These are phyloP conservation scores for Pseudozyma pruni DNA, from an alignment of 1,284 basidiomycete genomes.

Conservation along the genomic window DNA sequence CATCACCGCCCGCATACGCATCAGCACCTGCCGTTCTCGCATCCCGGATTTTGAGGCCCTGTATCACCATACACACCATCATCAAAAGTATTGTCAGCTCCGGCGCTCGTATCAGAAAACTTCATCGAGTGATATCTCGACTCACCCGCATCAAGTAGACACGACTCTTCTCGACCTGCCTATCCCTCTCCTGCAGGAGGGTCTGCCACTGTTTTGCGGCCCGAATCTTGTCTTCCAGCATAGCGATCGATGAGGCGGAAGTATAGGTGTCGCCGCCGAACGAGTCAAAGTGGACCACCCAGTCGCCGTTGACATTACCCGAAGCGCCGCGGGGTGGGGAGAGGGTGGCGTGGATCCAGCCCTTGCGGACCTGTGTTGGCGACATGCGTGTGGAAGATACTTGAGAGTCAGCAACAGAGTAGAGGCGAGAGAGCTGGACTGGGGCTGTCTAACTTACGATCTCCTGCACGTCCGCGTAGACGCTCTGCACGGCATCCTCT, in stretches of 20 bases:
- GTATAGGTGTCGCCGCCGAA: constrained; percentile 30
- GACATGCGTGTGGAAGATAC: too few species aligned
- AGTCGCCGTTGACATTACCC: constrained; percentile 8
- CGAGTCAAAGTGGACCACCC: constrained; percentile 32
- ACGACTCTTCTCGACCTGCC: constrained; percentile 31
- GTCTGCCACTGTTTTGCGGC: constrained; percentile 44
- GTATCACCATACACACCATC: not conserved
- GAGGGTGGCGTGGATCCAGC: constrained; percentile 30
- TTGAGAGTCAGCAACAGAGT: too few species aligned
- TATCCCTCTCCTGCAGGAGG: constrained; percentile 36
- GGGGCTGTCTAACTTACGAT: constrained; percentile 73
- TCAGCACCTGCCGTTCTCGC: constrained; percentile 22
- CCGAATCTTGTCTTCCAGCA: constrained; percentile 37
- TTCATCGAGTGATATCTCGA: too few species aligned
- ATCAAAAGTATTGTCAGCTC: not conserved
- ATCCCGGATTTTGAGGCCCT: constrained; percentile 17
- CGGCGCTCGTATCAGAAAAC: too few species aligned
- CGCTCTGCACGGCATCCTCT: constrained; percentile 71
- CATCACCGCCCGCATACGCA: constrained; percentile 22
- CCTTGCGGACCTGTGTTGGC: constrained; percentile 25
- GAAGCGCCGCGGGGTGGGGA: constrained; percentile 6
- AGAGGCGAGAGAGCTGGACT: too few species aligned
- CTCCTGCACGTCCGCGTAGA: constrained; percentile 74
- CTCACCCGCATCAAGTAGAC: constrained; percentile 31
- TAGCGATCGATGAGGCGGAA: constrained; percentile 15